Evolutionary conservation across 1,284 basidiomycete species (phyloP).

Genomic region (Anthracocystis walkeri): DNA sequence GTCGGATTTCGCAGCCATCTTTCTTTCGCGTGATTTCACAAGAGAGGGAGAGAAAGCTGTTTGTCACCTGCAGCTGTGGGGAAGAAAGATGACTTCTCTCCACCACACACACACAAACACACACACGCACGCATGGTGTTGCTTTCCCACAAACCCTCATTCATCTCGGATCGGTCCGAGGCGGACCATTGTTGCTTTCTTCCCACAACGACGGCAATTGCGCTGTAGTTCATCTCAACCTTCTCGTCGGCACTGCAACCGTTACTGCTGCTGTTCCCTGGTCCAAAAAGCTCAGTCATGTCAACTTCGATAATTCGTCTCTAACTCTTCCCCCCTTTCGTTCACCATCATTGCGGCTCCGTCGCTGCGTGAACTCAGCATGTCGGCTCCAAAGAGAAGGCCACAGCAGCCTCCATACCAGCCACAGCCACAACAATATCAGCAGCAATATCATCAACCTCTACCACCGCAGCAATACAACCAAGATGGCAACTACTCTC

Average conservation of each 20-base stretch:
- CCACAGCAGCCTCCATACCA: constrained; percentile 17
- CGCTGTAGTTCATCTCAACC: constrained; percentile 5
- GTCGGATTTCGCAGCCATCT: background rate
- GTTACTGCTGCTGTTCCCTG: background rate
- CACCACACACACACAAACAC: no score
- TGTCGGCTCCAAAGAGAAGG: constrained; percentile 34
- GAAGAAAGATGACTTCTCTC: background rate
- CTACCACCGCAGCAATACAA: constrained; percentile 16
- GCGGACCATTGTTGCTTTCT: background rate
- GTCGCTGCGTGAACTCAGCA: constrained; percentile 1
- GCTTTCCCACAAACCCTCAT: background rate
- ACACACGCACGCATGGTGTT: no score
- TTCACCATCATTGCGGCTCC: background rate
- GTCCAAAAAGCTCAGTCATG: constrained; percentile 16
- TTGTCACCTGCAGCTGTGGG: constrained; percentile 2
- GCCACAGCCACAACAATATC: constrained; percentile 5
- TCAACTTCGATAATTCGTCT: constrained; percentile 7
- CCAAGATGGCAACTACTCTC: constrained; percentile 12
- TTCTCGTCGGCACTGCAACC: background rate
- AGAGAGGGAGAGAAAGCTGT: no score
- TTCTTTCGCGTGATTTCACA: no score
- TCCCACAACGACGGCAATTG: background rate
- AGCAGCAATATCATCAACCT: constrained; percentile 14
- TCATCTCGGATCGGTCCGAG: constrained; percentile 13
- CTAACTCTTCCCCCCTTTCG: background rate